A percentile compares a stretch with the other conserved stretches of the same genome.
These are phyloP conservation scores for Dichomitus squalens DNA, from an alignment of 1,284 basidiomycete genomes.

Conservation along the genomic window DNA sequence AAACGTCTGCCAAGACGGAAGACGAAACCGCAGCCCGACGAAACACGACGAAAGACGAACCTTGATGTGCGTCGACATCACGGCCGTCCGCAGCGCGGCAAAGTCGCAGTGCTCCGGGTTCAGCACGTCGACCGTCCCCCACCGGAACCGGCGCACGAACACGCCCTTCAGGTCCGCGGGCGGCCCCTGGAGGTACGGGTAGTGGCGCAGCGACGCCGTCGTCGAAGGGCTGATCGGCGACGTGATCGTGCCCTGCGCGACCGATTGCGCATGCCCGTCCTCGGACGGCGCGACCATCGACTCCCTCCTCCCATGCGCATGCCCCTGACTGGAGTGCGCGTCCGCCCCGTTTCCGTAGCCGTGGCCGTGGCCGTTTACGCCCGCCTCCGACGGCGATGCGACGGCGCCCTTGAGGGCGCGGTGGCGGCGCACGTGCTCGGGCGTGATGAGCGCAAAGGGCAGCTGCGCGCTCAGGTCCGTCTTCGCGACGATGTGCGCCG, in stretches of 20 bases:
- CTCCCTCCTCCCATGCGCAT: slow-evolving; percentile 24
- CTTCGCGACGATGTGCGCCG: slow-evolving; percentile 63
- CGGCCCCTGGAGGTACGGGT: slow-evolving; percentile 50
- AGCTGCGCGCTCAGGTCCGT: slow-evolving; percentile 55
- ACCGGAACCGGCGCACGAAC: slow-evolving; percentile 75
- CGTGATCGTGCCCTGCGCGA: slow-evolving; percentile 27
- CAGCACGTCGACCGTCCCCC: slow-evolving; percentile 83
- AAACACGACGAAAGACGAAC: slow-evolving; percentile 42
- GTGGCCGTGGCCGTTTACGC: slow-evolving; percentile 15
- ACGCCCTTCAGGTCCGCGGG: slow-evolving; percentile 70
- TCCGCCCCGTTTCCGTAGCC: slow-evolving; percentile 5
- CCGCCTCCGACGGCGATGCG: slow-evolving; percentile 11
- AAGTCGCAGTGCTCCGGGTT: slow-evolving; percentile 84
- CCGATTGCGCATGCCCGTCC: slow-evolving; percentile 41
- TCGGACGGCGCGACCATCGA: slow-evolving; percentile 42
- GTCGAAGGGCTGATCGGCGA: slow-evolving; percentile 30
- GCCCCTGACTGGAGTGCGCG: no score
- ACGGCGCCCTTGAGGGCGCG: slow-evolving; percentile 29
- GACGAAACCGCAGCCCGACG: no score
- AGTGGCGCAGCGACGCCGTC: slow-evolving; percentile 34
- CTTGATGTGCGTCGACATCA: slow-evolving; percentile 80
- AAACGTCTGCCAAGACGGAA: no score
- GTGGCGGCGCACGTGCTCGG: slow-evolving; percentile 51
- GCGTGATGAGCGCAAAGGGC: slow-evolving; percentile 79
- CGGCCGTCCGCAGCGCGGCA: slow-evolving; percentile 74